Percentiles rank a stretch among this genome's conserved stretches.
Conservation (phyloP, 1,284 basidiomycete genomes). For the Microbotryomycetes sp. region DNA sequence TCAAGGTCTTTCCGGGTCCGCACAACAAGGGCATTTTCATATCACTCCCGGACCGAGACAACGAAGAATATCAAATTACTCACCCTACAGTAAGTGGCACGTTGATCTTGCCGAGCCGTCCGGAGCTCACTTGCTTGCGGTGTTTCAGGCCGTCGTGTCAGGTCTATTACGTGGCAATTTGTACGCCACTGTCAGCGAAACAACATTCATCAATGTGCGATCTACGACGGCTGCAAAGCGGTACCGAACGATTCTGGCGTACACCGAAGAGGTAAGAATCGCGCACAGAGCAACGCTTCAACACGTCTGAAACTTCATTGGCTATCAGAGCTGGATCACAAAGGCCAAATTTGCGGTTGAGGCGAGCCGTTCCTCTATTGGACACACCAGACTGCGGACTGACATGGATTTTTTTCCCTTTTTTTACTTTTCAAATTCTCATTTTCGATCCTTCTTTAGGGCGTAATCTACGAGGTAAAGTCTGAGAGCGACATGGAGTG, state of each 20-base stretch:
- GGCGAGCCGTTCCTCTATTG: constrained; percentile 3
- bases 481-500: constrained; percentile 48
- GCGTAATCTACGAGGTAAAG: constrained; percentile 74
- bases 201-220: constrained; percentile 72
- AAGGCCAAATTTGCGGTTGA: constrained; percentile 79
- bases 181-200: constrained; percentile 77
- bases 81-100: constrained; percentile 38
- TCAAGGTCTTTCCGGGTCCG: constrained; percentile 73
- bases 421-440: no score
- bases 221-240: constrained; percentile 43
- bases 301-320: background rate
- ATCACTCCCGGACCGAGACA: constrained; percentile 56
- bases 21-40: constrained; percentile 85
- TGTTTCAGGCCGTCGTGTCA: constrained; percentile 80
- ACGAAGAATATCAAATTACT: constrained; percentile 66
- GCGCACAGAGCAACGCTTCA: background rate
- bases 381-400: background rate
- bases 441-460: constrained; percentile 42
- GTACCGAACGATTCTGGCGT: constrained; percentile 78
- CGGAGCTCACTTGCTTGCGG: constrained; percentile 49
- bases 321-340: constrained; percentile 75
- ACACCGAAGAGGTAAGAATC: constrained; percentile 80
- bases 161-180: constrained; percentile 82
- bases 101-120: background rate
- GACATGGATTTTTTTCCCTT: background rate